phyloP scores from a whole-genome alignment of 306 rosid species.

The Dalbergia oliveri region DNA sequence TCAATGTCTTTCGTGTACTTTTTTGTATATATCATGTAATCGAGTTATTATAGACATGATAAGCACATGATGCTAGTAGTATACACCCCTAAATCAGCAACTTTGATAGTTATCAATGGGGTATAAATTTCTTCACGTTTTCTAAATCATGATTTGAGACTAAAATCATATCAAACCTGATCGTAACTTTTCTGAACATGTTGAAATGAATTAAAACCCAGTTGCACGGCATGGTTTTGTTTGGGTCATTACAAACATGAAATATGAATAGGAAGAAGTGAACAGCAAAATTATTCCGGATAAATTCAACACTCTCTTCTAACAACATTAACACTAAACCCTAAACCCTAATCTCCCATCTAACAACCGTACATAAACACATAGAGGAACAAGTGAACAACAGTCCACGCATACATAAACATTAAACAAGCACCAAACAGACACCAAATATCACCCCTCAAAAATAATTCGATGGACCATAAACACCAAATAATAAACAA shows the following conservation, averaged over 20 bases:
- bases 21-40: background rate
- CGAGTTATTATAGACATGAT: background rate
- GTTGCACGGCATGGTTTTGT: background rate
- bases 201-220: background rate
- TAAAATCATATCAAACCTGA: background rate
- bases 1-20: background rate
- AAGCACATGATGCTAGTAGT: background rate
- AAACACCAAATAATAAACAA: background rate
- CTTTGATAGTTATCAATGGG: background rate
- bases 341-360: background rate
- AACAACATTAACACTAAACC: background rate
- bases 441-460: too few species aligned
- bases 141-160: too few species aligned
- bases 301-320: background rate
- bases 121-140: too few species aligned
- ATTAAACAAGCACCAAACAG: background rate
- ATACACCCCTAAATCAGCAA: background rate
- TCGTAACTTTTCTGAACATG: background rate
- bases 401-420: background rate
- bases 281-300: background rate
- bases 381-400: background rate
- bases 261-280: background rate
- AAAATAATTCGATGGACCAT: background rate
- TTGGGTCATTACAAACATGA: background rate
- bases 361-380: background rate